A percentile compares a stretch with the other conserved stretches of the same genome.
These are phyloP conservation scores for Sanghuangporus sanghuang DNA, from an alignment of 1,284 basidiomycete genomes.

Conservation along the genomic window DNA sequence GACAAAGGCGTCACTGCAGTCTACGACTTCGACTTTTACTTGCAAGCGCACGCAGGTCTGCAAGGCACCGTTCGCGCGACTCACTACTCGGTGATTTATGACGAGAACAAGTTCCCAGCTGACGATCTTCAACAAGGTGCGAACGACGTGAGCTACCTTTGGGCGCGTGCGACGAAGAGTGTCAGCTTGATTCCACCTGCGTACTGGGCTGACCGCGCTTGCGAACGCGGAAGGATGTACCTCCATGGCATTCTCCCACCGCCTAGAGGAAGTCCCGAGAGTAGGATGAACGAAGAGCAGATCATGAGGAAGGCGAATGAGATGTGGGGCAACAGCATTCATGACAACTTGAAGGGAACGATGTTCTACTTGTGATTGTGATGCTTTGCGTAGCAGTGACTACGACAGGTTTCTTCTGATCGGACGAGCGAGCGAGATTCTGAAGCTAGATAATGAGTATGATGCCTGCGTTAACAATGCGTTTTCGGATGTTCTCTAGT, in stretches of 20 bases:
- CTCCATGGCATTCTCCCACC: constrained; percentile 24
- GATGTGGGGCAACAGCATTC: constrained; percentile 13
- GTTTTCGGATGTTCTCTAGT: too few relatives aligned
- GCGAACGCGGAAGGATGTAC: constrained; percentile 26
- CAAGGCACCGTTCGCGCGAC: constrained; percentile 64
- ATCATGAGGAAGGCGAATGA: constrained; percentile 5
- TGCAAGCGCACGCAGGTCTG: constrained; percentile 68
- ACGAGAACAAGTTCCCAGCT: constrained; percentile 58
- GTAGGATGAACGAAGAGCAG: constrained; percentile 8
- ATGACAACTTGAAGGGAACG: constrained; percentile 11
- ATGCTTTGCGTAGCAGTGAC: background rate
- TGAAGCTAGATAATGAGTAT: too few relatives aligned
- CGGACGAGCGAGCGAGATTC: too few relatives aligned
- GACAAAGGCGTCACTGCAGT: constrained; percentile 69
- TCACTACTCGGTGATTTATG: constrained; percentile 71
- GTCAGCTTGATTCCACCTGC: constrained; percentile 73
- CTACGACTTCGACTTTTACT: constrained; percentile 73
- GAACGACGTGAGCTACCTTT: constrained; percentile 60
- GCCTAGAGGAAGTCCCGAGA: constrained; percentile 22
- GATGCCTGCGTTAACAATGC: too few relatives aligned
- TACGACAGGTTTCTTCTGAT: background rate
- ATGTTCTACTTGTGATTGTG: constrained; percentile 18
- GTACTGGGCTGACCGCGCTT: constrained; percentile 40
- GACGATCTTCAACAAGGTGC: constrained; percentile 68
- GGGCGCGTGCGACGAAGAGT: constrained; percentile 70